Base-by-base conservation (phyloP, 306 rosid genomes). In the Quercus wislizeni region DNA sequence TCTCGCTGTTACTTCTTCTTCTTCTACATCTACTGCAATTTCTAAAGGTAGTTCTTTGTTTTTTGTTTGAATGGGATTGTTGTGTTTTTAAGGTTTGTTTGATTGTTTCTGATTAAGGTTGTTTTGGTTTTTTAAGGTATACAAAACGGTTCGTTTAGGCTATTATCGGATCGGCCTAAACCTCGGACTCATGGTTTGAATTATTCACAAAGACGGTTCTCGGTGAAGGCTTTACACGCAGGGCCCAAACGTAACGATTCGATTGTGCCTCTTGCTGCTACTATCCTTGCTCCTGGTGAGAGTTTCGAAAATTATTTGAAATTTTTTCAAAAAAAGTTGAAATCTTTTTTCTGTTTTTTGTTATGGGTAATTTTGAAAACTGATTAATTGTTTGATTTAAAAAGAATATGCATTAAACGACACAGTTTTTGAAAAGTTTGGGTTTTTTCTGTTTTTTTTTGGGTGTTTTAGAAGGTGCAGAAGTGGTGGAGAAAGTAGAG, bases 401-500 rank as follows among this genome's bases (percentile, higher is more conserved):
- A 41, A 8, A 41, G 12, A 41, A 2, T 41, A 12, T 49, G 17
- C 54, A 49, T 49, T 49, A 49, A 49, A 49, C 54, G 54, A 12
- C 54, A 10, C 0, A 1, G 17, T 49, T 49, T 49, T 49, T 49
- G 54, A 49, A 12, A 6, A 23, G 61, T 41, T 73, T 33, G 3
- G 1, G 14, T 38, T 62, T 79, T 25, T 33, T 5, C 1, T 23
- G 23, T 23, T 23, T 5, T 2, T 2, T 14, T 15, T 2, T 67
- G 6, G 19, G 54, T 74, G 38, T 25, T 73, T 3, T 74, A 69
- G 31, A 55, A 76, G 77, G 77, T 83, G 86, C 90, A 93, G 98
- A 91, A 89, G 87, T 84, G 46, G 81, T 2, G 18, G 94, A 89
- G 79, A 81, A 84, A 65, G 86, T 65, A 6, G 94, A 89, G 81